Evolutionary conservation across 2,329 filamentous ascomycete species (phyloP), one percentile per base, ranked within the genome.

Genomic region (Xylariales sp.): DNA sequence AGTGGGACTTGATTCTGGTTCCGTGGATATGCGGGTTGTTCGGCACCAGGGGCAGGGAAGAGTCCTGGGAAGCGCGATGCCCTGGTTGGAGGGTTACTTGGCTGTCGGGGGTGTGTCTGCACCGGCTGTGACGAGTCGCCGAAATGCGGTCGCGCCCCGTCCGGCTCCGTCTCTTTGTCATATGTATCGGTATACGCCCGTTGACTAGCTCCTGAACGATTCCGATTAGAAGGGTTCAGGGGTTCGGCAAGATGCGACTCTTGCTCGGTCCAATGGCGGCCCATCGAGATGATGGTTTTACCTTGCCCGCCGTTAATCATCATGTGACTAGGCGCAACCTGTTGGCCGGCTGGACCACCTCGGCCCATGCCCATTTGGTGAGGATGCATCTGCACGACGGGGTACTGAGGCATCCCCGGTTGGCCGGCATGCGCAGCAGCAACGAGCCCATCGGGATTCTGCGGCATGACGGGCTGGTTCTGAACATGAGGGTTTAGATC

Each of bases 221-320:
- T 78, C 23, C 79, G 78, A 39, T 80, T 78, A 3, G 79, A 75
- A 3, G 78, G 74, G 18, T 82, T 77, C 6, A 88, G 79, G 32
- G 87, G 87, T 69, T 86, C 82, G 1, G 82, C 77, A 43, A 89
- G 78, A 65, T 85, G 81, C 9, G 86, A 88, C 76, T 87, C 85
- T 69, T 88, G 82, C 5, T 86, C 76, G 57, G 83, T 85, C 86
- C 86, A 89, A 18, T 64, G 67, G 6, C 80, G 79, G 32, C 75
- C 71, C 32, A 81, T 81, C 28, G 81, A 69, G 41, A 74, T 74
- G 46, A 76, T 72, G n/a, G 71, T 67, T 43, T 76, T 76, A 39
- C 70, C 67, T 32, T 68, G 69, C 23, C 23, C 23, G 23, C 69
- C 71, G 23, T 72, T 70, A 59, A 72, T 34, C 46, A 66, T 69